Conservation (phyloP, 2,329 filamentous ascomycete genomes). For the Cercospora berteroae region DNA sequence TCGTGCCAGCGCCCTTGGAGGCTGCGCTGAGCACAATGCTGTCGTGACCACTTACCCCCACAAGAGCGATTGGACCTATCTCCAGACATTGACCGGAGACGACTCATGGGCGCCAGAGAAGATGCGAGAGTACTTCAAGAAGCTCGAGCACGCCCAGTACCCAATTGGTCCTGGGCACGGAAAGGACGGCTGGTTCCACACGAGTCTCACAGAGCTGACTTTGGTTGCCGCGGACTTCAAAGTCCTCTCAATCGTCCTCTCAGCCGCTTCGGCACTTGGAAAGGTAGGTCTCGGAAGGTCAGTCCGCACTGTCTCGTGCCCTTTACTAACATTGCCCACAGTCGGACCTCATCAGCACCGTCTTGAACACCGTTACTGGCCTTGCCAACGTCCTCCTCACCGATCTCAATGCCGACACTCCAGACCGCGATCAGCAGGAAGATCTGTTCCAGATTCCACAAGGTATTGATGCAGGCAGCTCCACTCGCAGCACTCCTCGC, state of each 20-base stretch:
- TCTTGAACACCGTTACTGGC: slow-evolving; percentile 21
- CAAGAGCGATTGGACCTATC: slow-evolving; percentile 58
- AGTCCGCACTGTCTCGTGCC: neutral
- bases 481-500: slow-evolving; percentile 52
- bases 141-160: slow-evolving; percentile 57
- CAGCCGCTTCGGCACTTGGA: slow-evolving; percentile 54
- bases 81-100: slow-evolving; percentile 60
- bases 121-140: slow-evolving; percentile 58
- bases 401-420: slow-evolving; percentile 47
- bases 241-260: slow-evolving; percentile 53
- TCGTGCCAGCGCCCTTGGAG: slow-evolving; percentile 53
- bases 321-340: slow-evolving; percentile 43
- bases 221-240: slow-evolving; percentile 55
- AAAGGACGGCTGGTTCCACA: slow-evolving; percentile 57
- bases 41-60: slow-evolving; percentile 59
- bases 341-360: slow-evolving; percentile 31
- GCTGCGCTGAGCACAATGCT: slow-evolving; percentile 59
- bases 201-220: slow-evolving; percentile 51
- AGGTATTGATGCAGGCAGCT: slow-evolving; percentile 15
- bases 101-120: slow-evolving; percentile 56
- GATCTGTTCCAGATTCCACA: slow-evolving; percentile 61
- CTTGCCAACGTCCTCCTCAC: slow-evolving; percentile 23
- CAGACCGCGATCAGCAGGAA: slow-evolving; percentile 47
- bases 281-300: slow-evolving; percentile 45
- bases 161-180: slow-evolving; percentile 52